Evolutionary conservation across 148 eudicot genomes (phyloP).

Genomic region (Persicaria maculosa): DNA sequence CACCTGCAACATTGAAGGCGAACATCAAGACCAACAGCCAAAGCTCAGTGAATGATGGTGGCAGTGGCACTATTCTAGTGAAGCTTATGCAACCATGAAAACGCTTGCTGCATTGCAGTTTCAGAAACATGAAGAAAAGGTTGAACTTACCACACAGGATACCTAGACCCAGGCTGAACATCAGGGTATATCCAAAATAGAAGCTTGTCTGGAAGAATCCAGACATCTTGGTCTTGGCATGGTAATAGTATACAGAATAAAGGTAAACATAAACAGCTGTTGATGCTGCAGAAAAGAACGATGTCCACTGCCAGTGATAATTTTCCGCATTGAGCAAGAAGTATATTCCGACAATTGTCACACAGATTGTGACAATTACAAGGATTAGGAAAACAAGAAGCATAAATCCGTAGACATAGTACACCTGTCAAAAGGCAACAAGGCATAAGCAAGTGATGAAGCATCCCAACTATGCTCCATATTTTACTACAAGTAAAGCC

Average conservation of each 20-base stretch:
- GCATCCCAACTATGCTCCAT: too few species aligned
- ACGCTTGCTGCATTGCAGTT: not conserved
- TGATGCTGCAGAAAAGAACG: slow-evolving; percentile 84
- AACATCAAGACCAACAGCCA: too few species aligned
- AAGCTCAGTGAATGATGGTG: too few species aligned
- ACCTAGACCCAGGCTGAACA: slow-evolving; percentile 81
- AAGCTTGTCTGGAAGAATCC: slow-evolving; percentile 99
- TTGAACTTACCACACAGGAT: slow-evolving; percentile 66
- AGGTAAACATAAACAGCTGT: slow-evolving; percentile 80
- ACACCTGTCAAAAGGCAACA: slow-evolving; percentile 46
- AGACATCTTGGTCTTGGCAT: slow-evolving; percentile 85
- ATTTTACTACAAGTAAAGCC: too few species aligned
- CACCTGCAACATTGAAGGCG: slow-evolving; percentile 26
- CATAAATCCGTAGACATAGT: slow-evolving; percentile 90
- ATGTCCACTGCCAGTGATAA: slow-evolving; percentile 94
- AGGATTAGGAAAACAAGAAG: slow-evolving; percentile 83
- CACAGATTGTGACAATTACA: slow-evolving; percentile 86
- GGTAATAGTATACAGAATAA: slow-evolving; percentile 82
- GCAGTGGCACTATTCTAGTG: too few species aligned
- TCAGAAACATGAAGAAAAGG: not conserved
- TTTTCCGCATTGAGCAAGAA: slow-evolving; percentile 97
- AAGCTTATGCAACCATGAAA: too few species aligned
- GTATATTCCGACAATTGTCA: slow-evolving; percentile 92
- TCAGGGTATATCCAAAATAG: slow-evolving; percentile 77
- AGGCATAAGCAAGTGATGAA: too few species aligned